These are phyloP conservation scores for Cutaneotrichosporon dermatis DNA, from an alignment of 1,284 basidiomycete species.

Conservation along the genomic window DNA sequence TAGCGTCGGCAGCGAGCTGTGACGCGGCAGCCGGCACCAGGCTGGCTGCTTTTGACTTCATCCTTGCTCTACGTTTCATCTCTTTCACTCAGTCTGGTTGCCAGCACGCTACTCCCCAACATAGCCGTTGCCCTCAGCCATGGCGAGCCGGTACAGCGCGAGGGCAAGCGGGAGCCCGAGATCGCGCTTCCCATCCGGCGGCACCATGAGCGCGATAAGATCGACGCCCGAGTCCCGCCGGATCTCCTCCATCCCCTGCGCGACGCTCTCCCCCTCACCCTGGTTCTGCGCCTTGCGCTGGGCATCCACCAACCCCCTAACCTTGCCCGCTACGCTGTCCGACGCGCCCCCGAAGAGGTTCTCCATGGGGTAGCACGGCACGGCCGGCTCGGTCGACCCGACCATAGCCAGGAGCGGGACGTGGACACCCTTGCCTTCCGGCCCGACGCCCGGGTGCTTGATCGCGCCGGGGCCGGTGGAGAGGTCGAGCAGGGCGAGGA, in stretches of 20 bases:
- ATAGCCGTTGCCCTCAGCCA: constrained; percentile 20
- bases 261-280: background rate
- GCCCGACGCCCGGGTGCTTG: constrained; percentile 7
- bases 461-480: background rate
- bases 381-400: constrained; percentile 10
- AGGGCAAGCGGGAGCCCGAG: constrained; percentile 13
- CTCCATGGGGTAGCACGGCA: constrained; percentile 18
- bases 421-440: constrained; percentile 14
- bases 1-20: too few species aligned
- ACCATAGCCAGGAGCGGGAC: constrained; percentile 16
- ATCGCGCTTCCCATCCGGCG: constrained; percentile 12
- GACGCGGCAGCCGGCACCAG: too few species aligned
- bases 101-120: background rate
- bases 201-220: constrained; percentile 17
- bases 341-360: constrained; percentile 11
- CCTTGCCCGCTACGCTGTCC: background rate
- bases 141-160: constrained; percentile 14
- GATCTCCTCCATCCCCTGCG: background rate
- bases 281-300: background rate
- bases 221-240: background rate
- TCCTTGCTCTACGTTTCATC: too few species aligned
- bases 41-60: too few species aligned
- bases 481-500: constrained; percentile 17
- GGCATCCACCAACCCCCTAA: constrained; percentile 10
- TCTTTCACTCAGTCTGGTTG: too few species aligned